A percentile compares a stretch with the other conserved stretches of the same genome.
phyloP scores from a whole-genome alignment of 2,329 filamentous ascomycete genomes.

The Ophiostoma ulmi region DNA sequence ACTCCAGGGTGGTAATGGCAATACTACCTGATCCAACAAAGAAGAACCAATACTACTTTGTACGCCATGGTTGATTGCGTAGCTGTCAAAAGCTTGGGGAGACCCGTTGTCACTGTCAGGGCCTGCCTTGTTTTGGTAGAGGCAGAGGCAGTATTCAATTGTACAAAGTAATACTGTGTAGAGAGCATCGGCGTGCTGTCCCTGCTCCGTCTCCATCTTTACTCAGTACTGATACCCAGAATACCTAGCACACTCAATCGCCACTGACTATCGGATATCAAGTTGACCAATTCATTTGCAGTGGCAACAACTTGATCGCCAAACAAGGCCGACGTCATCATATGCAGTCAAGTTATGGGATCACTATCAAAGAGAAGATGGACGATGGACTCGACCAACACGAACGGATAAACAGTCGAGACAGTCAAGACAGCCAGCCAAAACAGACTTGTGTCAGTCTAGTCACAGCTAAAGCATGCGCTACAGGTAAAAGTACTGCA shows the following conservation, averaged over 20 bases:
- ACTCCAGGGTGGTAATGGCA: background rate
- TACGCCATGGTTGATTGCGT: slow-evolving; percentile 7
- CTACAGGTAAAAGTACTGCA: background rate
- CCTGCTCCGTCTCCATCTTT: background rate
- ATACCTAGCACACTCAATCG: too few relatives aligned
- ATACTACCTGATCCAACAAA: background rate
- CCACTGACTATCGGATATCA: background rate
- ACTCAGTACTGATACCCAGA: too few relatives aligned
- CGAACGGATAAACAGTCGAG: background rate
- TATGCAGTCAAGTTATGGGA: too few relatives aligned
- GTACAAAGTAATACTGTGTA: too few relatives aligned
- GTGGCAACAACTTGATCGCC: background rate
- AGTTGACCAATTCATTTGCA: background rate
- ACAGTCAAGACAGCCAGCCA: background rate
- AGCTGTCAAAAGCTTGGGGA: background rate
- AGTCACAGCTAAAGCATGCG: background rate
- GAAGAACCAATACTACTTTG: background rate
- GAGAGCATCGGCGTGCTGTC: background rate
- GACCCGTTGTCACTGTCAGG: background rate
- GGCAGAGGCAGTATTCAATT: too few relatives aligned
- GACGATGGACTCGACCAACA: background rate
- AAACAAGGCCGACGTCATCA: background rate
- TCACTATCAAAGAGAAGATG: background rate
- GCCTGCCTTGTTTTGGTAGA: background rate
- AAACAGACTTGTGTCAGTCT: background rate